Conservation (phyloP, 805 yeast species). For the Saccharomyces kudriavzevii region DNA sequence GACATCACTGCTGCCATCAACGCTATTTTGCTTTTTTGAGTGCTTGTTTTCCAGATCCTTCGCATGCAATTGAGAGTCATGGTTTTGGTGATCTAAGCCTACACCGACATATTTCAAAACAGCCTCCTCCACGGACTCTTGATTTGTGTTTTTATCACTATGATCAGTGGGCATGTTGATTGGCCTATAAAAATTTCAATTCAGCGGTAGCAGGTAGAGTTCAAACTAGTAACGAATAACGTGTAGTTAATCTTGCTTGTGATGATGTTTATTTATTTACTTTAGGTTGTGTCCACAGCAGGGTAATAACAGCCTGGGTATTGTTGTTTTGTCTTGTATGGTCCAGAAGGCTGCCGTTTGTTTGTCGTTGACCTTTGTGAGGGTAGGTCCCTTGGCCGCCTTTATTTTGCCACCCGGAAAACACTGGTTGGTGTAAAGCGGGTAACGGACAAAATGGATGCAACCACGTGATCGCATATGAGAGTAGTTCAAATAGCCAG, state of each 20-base stretch:
- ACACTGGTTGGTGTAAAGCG: neutral
- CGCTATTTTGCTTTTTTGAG: slow-evolving; percentile 14
- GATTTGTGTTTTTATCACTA: slow-evolving; percentile 3
- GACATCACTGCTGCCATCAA: slow-evolving; percentile 4
- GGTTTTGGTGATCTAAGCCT: slow-evolving; percentile 34
- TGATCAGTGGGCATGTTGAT: neutral
- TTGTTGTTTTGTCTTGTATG: neutral
- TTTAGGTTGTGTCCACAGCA: neutral
- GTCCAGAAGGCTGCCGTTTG: neutral
- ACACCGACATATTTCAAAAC: slow-evolving; percentile 66
- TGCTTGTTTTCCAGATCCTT: neutral
- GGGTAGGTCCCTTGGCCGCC: neutral
- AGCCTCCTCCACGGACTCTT: slow-evolving; percentile 56
- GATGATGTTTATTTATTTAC: neutral
- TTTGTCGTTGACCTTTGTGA: neutral
- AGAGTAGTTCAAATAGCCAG: too few relatives aligned
- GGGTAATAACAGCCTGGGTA: neutral
- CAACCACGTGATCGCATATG: neutral
- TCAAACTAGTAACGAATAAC: neutral
- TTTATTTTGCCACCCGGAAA: neutral
- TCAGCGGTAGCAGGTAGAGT: slow-evolving; percentile 4
- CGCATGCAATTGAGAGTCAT: neutral
- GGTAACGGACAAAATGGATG: neutral
- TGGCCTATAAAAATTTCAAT: neutral
- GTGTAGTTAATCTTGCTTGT: neutral